phyloP scores from a whole-genome alignment of 148 eudicot species.

The Amaranthus hypochondriacus region DNA sequence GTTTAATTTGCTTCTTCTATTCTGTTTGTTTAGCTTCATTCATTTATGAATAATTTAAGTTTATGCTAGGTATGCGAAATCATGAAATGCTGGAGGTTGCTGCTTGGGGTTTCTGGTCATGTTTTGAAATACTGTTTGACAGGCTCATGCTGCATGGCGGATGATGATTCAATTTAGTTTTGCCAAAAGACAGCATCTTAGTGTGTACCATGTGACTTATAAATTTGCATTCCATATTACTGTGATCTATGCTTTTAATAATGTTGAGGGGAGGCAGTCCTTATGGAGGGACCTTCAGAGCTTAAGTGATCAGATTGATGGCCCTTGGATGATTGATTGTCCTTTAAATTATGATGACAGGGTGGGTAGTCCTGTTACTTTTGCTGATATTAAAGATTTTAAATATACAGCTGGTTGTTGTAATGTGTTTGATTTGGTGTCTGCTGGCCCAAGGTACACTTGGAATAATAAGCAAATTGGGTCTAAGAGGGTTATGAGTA shows the following conservation, averaged over 20 bases:
- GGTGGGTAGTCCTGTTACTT: constrained; percentile 1
- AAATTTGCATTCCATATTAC: neutral
- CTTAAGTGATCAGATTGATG: neutral
- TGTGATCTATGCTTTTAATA: neutral
- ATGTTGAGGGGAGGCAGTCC: constrained; percentile 1
- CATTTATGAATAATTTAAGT: too few species aligned
- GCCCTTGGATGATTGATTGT: constrained; percentile 1
- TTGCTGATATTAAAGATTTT: neutral
- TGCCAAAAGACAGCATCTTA: neutral
- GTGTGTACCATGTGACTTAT: neutral
- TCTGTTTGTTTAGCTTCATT: too few species aligned
- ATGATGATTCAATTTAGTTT: too few species aligned
- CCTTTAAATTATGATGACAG: neutral
- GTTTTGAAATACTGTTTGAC: too few species aligned
- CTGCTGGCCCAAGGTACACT: neutral
- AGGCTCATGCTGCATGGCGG: too few species aligned
- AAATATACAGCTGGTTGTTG: neutral
- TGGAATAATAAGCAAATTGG: neutral
- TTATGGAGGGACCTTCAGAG: neutral
- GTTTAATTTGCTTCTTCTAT: too few species aligned
- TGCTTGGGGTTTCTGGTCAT: too few species aligned
- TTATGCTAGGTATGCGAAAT: too few species aligned
- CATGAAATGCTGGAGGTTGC: too few species aligned
- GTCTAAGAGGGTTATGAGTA: neutral
- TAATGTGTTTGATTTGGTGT: neutral